Percentiles rank a stretch among this genome's conserved stretches.
Evolutionary conservation across 148 eudicot genomes (phyloP).

Genomic region (Bassia scoparia): DNA sequence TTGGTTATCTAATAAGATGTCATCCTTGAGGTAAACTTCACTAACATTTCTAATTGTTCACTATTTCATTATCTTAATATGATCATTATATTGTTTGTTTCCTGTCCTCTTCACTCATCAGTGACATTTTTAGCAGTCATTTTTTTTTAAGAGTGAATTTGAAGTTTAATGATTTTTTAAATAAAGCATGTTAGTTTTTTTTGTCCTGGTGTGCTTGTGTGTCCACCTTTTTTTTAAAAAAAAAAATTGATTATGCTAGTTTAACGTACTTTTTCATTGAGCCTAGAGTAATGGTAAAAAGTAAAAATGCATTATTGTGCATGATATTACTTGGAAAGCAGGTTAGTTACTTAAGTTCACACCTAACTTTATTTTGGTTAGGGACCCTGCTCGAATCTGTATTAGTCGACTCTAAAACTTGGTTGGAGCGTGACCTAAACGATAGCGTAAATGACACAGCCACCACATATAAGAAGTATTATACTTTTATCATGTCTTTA

Average conservation of each 20-base stretch:
- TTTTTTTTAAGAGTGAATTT: not conserved
- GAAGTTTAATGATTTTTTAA: not conserved
- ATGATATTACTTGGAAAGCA: not conserved
- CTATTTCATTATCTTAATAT: not conserved
- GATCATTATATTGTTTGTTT: not conserved
- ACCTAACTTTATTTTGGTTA: too few species aligned
- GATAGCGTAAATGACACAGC: too few species aligned
- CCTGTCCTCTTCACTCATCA: constrained; percentile 11
- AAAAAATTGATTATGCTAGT: too few species aligned
- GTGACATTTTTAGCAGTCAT: constrained; percentile 12
- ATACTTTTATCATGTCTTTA: not conserved
- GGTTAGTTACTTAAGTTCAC: too few species aligned
- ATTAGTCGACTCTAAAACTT: too few species aligned
- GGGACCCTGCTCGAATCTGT: too few species aligned
- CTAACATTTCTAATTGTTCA: constrained; percentile 18
- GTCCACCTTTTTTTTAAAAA: not conserved
- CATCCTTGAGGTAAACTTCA: constrained; percentile 20
- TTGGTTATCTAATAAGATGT: constrained; percentile 11
- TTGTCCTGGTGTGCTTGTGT: constrained; percentile 3
- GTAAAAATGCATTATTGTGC: too few species aligned
- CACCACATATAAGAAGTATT: too few species aligned
- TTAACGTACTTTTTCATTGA: too few species aligned
- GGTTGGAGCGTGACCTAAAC: too few species aligned
- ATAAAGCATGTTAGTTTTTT: constrained; percentile 12
- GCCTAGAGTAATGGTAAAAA: not conserved